Conservation (phyloP, 1,284 basidiomycete genomes). For the Apiotrichum veenhuisii region DNA sequence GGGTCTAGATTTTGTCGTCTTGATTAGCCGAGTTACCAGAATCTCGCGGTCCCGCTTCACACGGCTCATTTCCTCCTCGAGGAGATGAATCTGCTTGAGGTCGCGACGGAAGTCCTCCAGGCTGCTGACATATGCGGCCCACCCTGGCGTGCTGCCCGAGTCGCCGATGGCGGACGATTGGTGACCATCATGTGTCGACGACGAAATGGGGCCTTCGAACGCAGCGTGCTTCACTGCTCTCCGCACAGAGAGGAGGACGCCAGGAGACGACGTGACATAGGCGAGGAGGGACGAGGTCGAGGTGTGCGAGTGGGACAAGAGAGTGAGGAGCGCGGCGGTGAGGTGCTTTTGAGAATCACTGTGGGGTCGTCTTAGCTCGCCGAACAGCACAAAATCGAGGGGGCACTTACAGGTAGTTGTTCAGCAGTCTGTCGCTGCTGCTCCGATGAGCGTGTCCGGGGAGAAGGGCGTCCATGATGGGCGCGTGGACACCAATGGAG, state of each 20-base stretch:
- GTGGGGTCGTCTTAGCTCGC: slow-evolving; percentile 7
- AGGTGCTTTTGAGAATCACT: slow-evolving; percentile 49
- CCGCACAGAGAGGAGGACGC: slow-evolving; percentile 44
- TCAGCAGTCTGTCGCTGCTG: slow-evolving; percentile 46
- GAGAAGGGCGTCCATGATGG: slow-evolving; percentile 42
- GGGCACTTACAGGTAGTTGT: slow-evolving; percentile 47
- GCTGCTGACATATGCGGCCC: slow-evolving; percentile 44
- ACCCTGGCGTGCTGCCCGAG: slow-evolving; percentile 33
- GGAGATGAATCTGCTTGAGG: slow-evolving; percentile 48
- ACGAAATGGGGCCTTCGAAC: slow-evolving; percentile 47
- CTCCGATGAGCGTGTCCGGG: slow-evolving; percentile 47
- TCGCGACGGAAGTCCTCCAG: slow-evolving; percentile 49
- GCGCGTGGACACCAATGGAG: background rate
- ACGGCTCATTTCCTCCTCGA: slow-evolving; percentile 48
- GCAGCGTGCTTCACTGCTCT: slow-evolving; percentile 47
- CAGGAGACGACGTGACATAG: slow-evolving; percentile 49
- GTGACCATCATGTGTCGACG: slow-evolving; percentile 3
- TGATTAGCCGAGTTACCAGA: slow-evolving; percentile 48
- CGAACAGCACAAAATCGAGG: background rate
- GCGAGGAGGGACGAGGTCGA: slow-evolving; percentile 50
- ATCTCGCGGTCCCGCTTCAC: slow-evolving; percentile 50
- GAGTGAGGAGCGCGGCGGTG: slow-evolving; percentile 44
- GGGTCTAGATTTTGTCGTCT: slow-evolving; percentile 46
- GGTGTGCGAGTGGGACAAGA: slow-evolving; percentile 49
- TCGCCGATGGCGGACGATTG: slow-evolving; percentile 11